Percentiles rank a stretch among this genome's conserved stretches.
phyloP scores from a whole-genome alignment of 1,284 basidiomycete genomes.

The Ceratobasidium papillatum region DNA sequence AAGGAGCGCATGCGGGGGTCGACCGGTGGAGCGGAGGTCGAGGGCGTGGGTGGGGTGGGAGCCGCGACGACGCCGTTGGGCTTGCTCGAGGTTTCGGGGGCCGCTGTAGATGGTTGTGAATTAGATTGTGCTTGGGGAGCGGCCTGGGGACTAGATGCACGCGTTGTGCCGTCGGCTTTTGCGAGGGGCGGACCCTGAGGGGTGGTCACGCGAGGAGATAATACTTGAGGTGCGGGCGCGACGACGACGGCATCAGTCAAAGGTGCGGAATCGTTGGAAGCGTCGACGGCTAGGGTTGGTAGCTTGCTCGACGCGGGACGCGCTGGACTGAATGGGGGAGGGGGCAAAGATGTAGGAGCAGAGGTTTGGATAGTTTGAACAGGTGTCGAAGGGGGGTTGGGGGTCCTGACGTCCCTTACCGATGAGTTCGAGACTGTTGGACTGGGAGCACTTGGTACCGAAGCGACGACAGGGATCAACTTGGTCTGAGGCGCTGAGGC shows the following conservation, averaged over 20 bases:
- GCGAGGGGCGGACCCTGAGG: not conserved
- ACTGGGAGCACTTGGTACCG: not conserved
- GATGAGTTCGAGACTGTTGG: not conserved
- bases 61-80: not conserved
- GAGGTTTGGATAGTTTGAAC: not conserved
- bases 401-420: not conserved
- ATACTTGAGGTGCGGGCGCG: not conserved
- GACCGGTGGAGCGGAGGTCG: not conserved
- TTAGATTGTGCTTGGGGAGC: not conserved
- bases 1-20: slow-evolving; percentile 8
- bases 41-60: not conserved
- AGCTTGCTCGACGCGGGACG: not conserved
- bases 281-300: not conserved
- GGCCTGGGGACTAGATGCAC: not conserved
- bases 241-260: not conserved
- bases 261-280: not conserved
- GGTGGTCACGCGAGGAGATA: not conserved
- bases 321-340: not conserved
- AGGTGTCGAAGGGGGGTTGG: not conserved
- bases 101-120: not conserved
- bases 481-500: not conserved
- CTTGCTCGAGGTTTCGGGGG: not conserved
- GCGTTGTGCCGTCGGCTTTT: not conserved
- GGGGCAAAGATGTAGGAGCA: not conserved
- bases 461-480: slow-evolving; percentile 21